Evolutionary conservation across 106 monocot species (phyloP).

Genomic region (Iris macrosiphon): DNA sequence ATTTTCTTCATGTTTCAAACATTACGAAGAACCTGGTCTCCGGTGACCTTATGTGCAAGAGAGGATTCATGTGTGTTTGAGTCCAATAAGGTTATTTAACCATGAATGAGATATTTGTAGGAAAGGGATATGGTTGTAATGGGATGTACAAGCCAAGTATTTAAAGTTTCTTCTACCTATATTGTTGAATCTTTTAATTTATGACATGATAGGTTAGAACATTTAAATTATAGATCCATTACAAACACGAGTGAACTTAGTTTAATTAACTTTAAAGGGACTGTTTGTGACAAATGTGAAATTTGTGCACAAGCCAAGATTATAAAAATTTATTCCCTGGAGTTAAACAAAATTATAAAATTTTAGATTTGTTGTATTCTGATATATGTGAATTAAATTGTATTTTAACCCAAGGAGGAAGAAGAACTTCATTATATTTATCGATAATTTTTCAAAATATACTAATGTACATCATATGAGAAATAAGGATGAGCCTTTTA

Average conservation of each 20-base stretch:
- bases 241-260: not conserved
- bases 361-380: not conserved
- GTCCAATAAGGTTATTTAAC: too few relatives aligned
- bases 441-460: not conserved
- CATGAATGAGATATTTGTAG: too few relatives aligned
- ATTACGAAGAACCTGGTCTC: too few relatives aligned
- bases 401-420: not conserved
- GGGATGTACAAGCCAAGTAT: too few relatives aligned
- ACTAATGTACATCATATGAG: not conserved
- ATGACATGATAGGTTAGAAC: slow-evolving; percentile 1
- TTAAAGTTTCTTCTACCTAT: not conserved
- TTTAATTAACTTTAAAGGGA: not conserved
- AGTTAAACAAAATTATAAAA: not conserved
- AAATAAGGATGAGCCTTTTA: not conserved
- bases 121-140: too few relatives aligned
- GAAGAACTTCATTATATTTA: not conserved
- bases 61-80: too few relatives aligned
- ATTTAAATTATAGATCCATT: not conserved
- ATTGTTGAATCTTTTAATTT: not conserved
- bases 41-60: too few relatives aligned
- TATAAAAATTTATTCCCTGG: too few relatives aligned
- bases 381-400: not conserved
- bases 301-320: not conserved
- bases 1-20: too few relatives aligned
- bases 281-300: not conserved